Evolutionary conservation across 1,284 basidiomycete species (phyloP).

Genomic region (Trichosporon sp.): DNA sequence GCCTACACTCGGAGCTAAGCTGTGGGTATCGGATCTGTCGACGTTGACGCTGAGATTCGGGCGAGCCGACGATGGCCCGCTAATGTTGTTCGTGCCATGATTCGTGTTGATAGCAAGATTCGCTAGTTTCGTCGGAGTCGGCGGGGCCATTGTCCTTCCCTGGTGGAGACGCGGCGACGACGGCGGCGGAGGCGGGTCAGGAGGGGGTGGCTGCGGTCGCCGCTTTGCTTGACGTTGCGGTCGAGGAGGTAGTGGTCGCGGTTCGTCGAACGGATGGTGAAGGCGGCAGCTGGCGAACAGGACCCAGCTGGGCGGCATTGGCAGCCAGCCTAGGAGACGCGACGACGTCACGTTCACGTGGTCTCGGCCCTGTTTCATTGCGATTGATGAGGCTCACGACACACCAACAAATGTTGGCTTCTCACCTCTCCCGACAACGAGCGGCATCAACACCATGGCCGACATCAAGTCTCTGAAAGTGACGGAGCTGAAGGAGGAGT

Average conservation of each 20-base stretch:
- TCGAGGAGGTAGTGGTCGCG: background rate
- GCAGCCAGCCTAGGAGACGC: background rate
- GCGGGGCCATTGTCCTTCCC: constrained; percentile 11
- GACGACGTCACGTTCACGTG: constrained; percentile 12
- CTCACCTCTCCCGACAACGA: background rate
- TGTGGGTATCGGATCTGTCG: constrained; percentile 19
- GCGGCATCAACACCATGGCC: constrained; percentile 1
- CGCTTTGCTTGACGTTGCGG: background rate
- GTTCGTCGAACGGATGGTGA: constrained; percentile 10
- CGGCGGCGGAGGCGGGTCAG: background rate
- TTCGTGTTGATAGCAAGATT: constrained; percentile 13
- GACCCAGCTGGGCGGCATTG: background rate
- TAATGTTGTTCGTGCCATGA: background rate
- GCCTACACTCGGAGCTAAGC: background rate
- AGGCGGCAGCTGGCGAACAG: background rate
- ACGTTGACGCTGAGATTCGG: constrained; percentile 27
- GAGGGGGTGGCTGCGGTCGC: background rate
- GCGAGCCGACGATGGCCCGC: constrained; percentile 1
- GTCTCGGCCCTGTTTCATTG: constrained; percentile 2
- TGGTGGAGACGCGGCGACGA: background rate
- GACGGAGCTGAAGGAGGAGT: constrained; percentile 54
- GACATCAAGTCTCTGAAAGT: constrained; percentile 43
- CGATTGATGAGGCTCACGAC: background rate
- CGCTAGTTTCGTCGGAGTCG: constrained; percentile 18
- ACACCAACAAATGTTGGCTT: constrained; percentile 5